phyloP scores from a whole-genome alignment of 2,329 filamentous ascomycete species.

The Trichoderma guizhouense region DNA sequence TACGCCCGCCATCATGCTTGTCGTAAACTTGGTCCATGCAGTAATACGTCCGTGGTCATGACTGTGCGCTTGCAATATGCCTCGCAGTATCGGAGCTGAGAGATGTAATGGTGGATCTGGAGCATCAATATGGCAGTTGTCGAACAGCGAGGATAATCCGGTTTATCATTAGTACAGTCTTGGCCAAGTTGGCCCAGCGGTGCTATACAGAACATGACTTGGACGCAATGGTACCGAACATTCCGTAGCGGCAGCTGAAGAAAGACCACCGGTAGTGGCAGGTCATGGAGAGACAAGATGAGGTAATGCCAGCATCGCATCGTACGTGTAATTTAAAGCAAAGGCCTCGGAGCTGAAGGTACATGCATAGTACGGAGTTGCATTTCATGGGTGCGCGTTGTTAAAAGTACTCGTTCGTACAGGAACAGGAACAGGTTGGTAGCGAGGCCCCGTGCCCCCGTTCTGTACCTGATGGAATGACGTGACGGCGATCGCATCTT shows the following conservation, averaged over 20 bases:
- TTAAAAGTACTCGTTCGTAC: not conserved
- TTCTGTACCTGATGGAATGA: not conserved
- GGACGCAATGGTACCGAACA: not conserved
- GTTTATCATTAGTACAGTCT: not conserved
- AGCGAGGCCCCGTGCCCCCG: not conserved
- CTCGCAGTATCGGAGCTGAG: not conserved
- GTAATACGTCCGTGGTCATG: not conserved
- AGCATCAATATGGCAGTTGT: not conserved
- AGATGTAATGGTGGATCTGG: not conserved
- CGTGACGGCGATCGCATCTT: not conserved
- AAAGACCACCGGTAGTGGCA: not conserved
- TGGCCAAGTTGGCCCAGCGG: not conserved
- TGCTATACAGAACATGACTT: not conserved
- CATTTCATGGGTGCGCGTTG: not conserved
- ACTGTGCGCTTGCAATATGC: not conserved
- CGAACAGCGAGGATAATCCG: not conserved
- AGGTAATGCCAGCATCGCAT: not conserved
- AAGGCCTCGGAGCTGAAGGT: not conserved
- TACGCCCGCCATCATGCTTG: not conserved
- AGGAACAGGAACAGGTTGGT: not conserved
- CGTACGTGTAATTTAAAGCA: slow-evolving; percentile 4
- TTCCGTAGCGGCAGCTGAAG: not conserved
- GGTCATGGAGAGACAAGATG: not conserved
- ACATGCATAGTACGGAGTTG: not conserved
- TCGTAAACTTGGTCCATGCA: not conserved